These are phyloP conservation scores for Friedmanniomyces endolithicus DNA, from an alignment of 495 filamentous ascomycete species.

Conservation along the genomic window DNA sequence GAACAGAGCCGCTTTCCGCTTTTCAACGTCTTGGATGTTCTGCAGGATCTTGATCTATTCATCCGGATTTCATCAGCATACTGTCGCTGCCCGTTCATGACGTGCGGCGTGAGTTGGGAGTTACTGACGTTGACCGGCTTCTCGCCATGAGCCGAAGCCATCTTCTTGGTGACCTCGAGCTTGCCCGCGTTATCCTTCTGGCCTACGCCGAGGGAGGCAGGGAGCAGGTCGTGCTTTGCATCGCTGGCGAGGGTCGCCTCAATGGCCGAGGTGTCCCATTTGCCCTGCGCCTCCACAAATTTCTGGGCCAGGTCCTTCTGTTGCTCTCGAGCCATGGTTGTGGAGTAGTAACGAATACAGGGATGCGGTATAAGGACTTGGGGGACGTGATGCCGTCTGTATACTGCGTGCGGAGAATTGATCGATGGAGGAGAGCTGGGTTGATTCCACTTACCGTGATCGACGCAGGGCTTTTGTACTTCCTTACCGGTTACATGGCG, in stretches of 20 bases:
- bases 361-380: too few relatives aligned
- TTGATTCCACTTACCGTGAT: too few relatives aligned
- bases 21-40: conserved; percentile 11
- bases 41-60: conserved; percentile 11
- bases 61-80: neutral
- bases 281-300: neutral
- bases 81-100: neutral
- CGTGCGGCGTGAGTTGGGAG: neutral
- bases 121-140: conserved; percentile 11
- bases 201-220: conserved; percentile 7
- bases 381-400: too few relatives aligned
- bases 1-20: conserved; percentile 5
- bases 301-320: conserved; percentile 11
- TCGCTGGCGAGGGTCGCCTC: neutral
- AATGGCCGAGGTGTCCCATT: conserved; percentile 4
- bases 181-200: conserved; percentile 15
- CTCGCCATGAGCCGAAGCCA: conserved; percentile 2
- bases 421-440: too few relatives aligned
- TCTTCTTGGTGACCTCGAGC: conserved; percentile 12
- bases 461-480: too few relatives aligned
- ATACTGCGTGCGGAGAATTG: too few relatives aligned
- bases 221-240: conserved; percentile 13
- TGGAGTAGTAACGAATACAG: neutral
- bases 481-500: too few relatives aligned
- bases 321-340: conserved; percentile 9